Base-by-base conservation (phyloP, 768 basidiomycete species). In the Auriculariales sp. region DNA sequence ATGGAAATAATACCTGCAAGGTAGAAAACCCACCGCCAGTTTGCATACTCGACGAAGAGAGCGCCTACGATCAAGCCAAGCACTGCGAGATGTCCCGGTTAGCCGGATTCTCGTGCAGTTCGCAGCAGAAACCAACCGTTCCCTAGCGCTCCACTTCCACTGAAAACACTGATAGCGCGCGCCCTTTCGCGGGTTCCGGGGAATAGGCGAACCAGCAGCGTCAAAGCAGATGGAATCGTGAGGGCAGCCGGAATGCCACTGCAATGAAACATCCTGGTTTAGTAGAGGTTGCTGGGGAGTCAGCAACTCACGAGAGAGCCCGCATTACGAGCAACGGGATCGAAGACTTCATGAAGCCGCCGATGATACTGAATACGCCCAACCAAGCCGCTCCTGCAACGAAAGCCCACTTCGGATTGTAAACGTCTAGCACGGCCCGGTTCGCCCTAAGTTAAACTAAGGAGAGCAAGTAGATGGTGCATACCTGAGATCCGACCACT, bases 21-120 rank as follows among this genome's bases (percentile, higher is more conserved):
- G 58, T 69, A 75, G 57, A 78, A 77, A 17, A 75, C 65, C 75
- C 74, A 75, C 25, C 58, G 65, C 62, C 70, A 77, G 10, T 68
- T 66, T 2, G 61, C 61, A 28, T 59, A 68, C 34, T 63, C 54
- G 3, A 69, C 66, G 36, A 74, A 63, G n/a, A 69, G 24, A 1
- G 71, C 72, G 7, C 73, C 73, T 12, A 72, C 63, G 25, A 71
- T 49, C n/a, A 71, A 56, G 1, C 71, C 71, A 35, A 68, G 51
- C 3, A 70, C 69, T 72, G 39, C 15, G 32, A 11, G 17, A 15
- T 28, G 39, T 25, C 39, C 22, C 39, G 7, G 39, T 24, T 44
- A 44, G 39, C 12, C 39, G 17, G n/a, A n/a, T n/a, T n/a, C n/a
- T n/a, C n/a, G n/a, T n/a, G n/a, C n/a, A n/a, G n/a, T n/a, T n/a